A percentile compares a stretch with the other conserved stretches of the same genome.
Conservation (phyloP, 2,329 filamentous ascomycete species). For the Sporothrix humicola region DNA sequence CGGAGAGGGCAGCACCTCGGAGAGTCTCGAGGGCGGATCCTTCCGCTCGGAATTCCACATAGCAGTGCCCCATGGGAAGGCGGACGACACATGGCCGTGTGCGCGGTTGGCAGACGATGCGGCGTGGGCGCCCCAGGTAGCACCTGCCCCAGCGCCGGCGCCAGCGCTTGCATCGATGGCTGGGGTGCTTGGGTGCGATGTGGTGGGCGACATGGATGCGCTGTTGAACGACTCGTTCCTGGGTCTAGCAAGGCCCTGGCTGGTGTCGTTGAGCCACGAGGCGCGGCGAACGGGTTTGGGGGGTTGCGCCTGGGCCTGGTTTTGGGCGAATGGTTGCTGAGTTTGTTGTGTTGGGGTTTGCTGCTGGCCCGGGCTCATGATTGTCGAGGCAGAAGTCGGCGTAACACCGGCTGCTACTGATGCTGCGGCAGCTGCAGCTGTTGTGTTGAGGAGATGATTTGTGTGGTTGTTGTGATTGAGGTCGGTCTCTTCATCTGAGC, state of each 20-base stretch:
- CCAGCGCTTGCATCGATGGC: conserved; percentile 65
- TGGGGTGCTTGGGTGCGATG: conserved; percentile 76
- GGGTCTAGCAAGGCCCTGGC: conserved; percentile 65
- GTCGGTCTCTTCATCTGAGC: conserved; percentile 90
- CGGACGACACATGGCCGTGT: conserved; percentile 49
- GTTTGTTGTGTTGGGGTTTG: conserved; percentile 20
- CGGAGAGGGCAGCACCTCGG: conserved; percentile 76
- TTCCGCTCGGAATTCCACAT: conserved; percentile 84
- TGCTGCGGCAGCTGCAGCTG: not conserved
- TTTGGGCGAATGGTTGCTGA: conserved; percentile 2
- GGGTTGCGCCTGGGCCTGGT: conserved; percentile 43
- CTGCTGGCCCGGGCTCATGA: conserved; percentile 35
- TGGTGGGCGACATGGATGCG: conserved; percentile 78
- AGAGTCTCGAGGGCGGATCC: conserved; percentile 74
- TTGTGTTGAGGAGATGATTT: conserved; percentile 45
- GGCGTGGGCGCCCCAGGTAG: conserved; percentile 61
- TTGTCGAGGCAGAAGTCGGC: conserved; percentile 45
- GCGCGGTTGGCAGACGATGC: conserved; percentile 55
- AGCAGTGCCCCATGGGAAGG: conserved; percentile 77
- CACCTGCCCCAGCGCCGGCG: not conserved
- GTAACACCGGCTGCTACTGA: conserved; percentile 14
- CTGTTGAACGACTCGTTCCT: conserved; percentile 79
- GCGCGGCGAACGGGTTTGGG: conserved; percentile 72
- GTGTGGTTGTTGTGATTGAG: conserved; percentile 55
- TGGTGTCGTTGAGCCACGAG: conserved; percentile 87